Conservation (phyloP, 768 basidiomycete genomes). For the Boletus barrowsii region DNA sequence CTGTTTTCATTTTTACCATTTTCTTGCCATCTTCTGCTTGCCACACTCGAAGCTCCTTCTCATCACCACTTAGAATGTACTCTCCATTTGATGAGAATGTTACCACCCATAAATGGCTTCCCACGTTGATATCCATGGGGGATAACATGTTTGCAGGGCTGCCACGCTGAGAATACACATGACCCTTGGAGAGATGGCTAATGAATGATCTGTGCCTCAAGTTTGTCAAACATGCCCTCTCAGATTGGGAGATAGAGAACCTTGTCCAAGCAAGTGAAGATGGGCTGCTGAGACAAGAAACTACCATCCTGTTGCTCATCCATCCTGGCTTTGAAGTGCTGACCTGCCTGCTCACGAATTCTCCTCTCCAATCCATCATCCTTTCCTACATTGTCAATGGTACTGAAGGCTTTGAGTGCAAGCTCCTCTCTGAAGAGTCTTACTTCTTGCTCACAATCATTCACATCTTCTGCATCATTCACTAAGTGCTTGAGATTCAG, state of each 20-base stretch:
- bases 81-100: no score
- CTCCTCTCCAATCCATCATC: constrained; percentile 68
- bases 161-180: constrained; percentile 68
- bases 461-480: constrained; percentile 77
- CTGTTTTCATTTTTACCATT: no score
- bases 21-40: no score
- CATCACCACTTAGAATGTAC: no score
- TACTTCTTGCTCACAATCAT: constrained; percentile 73
- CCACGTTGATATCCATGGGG: no score
- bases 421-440: constrained; percentile 63
- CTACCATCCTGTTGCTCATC: constrained; percentile 51
- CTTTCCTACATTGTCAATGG: constrained; percentile 82
- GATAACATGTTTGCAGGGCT: constrained; percentile 87
- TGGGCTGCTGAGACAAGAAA: constrained; percentile 47
- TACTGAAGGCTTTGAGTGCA: constrained; percentile 69
- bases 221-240: constrained; percentile 81
- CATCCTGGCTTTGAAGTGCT: constrained; percentile 91
- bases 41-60: no score
- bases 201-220: constrained; percentile 81
- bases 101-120: no score
- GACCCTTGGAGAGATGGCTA: constrained; percentile 78
- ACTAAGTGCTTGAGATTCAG: constrained; percentile 81
- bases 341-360: constrained; percentile 70
- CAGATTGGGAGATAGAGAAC: constrained; percentile 76
- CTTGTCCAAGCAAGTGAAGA: constrained; percentile 60